Evolutionary conservation across 2,329 filamentous ascomycete species (phyloP), one percentile per base, ranked within the genome.

Genomic region (Apiospora rasikravindrae): DNA sequence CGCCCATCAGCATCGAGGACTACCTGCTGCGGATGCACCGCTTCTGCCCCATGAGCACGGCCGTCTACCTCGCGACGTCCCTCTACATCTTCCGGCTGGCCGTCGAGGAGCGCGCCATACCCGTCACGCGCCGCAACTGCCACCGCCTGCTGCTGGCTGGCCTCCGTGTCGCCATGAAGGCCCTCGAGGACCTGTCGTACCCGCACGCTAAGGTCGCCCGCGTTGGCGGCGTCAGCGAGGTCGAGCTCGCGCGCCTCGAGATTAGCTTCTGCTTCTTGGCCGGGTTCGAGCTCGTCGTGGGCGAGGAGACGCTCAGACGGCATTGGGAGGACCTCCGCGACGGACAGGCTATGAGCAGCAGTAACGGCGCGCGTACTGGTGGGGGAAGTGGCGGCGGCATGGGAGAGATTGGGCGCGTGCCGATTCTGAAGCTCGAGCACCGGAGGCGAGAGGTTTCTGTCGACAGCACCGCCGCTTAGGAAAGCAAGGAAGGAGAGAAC

Each of bases 21-120:
- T 99, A 98, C 80, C 88, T 98, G 33, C 86, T 91, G 77, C 93
- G 96, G 22, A 89, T 98, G 72, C 95, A 98, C 83, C 90, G 90
- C 72, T 98, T 93, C 84, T 98, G 96, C 79, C 95, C 96, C 4
- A 95, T 98, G 89, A 97, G 94, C 74, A 95, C 95, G 0, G 96
- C 92, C 33, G 96, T 98, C 13, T 98, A 98, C 83, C 90, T 99
- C 37, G 94, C 96, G 1, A 92, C 95, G 5, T 95, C 93, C 67
- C 87, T 93, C 11, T 98, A 98, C 83, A 96, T 98, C 75, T 92
- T 96, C 79, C 91, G 92, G 33, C 87, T 98, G 57, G 93, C 92
- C 0, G 90, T 96, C 16, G 87, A 92, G 64, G 94, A 97, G 79
- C 90, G 90, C 75, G 89, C 92, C 33, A 92, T 98, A 29, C 91